A percentile compares a stretch with the other conserved stretches of the same genome.
phyloP scores from a whole-genome alignment of 2,329 filamentous ascomycete species.

The Penicillium sp. region DNA sequence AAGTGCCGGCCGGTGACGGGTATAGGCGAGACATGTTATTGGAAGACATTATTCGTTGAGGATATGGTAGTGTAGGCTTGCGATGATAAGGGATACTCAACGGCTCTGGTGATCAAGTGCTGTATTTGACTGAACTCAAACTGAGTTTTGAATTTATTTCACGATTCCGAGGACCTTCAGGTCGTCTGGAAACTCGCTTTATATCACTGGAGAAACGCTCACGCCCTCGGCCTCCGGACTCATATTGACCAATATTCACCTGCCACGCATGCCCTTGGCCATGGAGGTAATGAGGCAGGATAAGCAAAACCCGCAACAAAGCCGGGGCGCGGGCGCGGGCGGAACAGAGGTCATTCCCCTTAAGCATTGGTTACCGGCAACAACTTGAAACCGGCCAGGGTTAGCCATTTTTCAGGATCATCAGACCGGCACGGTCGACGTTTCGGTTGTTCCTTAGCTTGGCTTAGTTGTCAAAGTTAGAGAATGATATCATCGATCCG shows the following conservation, averaged over 20 bases:
- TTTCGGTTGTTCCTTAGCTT: no score
- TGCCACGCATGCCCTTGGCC: neutral
- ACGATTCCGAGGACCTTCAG: neutral
- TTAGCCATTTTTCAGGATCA: neutral
- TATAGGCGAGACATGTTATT: neutral
- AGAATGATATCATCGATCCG: neutral
- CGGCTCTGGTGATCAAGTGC: neutral
- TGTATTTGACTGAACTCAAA: neutral
- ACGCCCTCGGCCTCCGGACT: neutral
- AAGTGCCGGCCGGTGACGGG: neutral
- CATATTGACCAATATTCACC: neutral
- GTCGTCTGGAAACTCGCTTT: neutral
- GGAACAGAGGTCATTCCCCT: neutral
- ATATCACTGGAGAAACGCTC: neutral
- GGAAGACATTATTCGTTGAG: neutral
- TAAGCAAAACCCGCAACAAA: constrained; percentile 1
- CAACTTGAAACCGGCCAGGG: neutral
- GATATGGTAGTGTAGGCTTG: neutral
- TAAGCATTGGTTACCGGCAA: neutral
- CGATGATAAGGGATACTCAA: neutral
- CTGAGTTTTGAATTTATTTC: neutral
- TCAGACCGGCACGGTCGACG: neutral
- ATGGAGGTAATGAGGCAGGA: neutral
- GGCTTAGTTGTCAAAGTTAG: no score
- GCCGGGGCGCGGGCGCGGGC: constrained; percentile 1